phyloP scores from a whole-genome alignment of 2,329 filamentous ascomycete species.

The Endocalyx cinctus region DNA sequence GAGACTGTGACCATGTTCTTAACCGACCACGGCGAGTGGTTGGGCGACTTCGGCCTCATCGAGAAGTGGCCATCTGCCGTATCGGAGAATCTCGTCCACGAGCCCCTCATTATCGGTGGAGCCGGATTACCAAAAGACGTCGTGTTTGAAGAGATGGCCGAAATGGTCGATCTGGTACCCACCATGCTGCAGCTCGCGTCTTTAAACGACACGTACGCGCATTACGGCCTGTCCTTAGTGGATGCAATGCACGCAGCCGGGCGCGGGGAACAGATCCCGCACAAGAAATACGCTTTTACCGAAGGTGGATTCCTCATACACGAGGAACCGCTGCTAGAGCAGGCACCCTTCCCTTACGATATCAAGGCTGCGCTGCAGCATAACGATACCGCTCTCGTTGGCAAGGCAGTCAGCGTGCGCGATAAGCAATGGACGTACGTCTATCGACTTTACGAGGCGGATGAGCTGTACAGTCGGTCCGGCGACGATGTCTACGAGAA shows the following conservation, averaged over 20 bases:
- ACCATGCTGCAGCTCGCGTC: conserved; percentile 35
- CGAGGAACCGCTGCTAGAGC: conserved; percentile 42
- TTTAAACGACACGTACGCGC: conserved; percentile 33
- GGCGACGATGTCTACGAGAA: conserved; percentile 35
- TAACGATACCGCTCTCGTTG: conserved; percentile 36
- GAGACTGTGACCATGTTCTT: conserved; percentile 40
- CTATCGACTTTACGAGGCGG: conserved; percentile 40
- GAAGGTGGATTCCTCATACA: conserved; percentile 40
- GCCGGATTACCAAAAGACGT: conserved; percentile 1
- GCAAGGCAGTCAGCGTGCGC: conserved; percentile 30
- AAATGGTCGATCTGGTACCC: conserved; percentile 43
- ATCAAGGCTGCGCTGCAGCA: conserved; percentile 42
- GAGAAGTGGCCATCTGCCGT: conserved; percentile 45
- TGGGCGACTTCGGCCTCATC: conserved; percentile 42
- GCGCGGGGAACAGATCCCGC: conserved; percentile 14
- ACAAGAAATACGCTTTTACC: conserved; percentile 37
- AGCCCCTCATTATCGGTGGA: conserved; percentile 36
- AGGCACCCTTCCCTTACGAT: conserved; percentile 39
- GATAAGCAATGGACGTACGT: conserved; percentile 36
- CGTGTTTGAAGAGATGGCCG: conserved; percentile 26
- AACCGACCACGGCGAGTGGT: conserved; percentile 41
- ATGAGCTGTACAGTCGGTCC: conserved; percentile 36
- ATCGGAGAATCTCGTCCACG: conserved; percentile 35
- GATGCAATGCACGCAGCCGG: conserved; percentile 22
- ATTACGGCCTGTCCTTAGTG: conserved; percentile 32